Base-by-base conservation (phyloP, 2,329 filamentous ascomycete genomes). In the Nemania sp. region DNA sequence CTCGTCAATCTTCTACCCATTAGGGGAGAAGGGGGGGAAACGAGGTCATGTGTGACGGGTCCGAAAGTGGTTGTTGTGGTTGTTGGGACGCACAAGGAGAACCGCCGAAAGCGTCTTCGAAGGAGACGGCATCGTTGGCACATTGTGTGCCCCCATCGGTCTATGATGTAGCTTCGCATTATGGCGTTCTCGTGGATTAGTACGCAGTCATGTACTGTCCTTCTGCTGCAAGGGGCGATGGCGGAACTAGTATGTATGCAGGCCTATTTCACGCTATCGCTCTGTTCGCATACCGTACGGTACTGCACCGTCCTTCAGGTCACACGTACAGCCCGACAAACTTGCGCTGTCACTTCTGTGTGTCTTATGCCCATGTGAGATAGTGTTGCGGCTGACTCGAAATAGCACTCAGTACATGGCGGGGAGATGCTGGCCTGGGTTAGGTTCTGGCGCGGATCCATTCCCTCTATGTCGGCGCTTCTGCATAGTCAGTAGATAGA, bases 301-400 rank as follows among this genome's bases (percentile, higher is more conserved):
- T 41, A 15, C 13, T 13, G 35, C 35, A n/a, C n/a, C n/a, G n/a
- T n/a, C n/a, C n/a, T n/a, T n/a, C n/a, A n/a, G 10, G 52, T 32
- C 32, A 45, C 29, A 45, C 38, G 38, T 22, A 52, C 7, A 43
- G 35, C 8, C 6, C 32, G 27, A 10, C 26, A 13, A 38, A 26
- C 35, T 54, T 32, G 29, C 35, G 43, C 57, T 53, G 11, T 43
- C 49, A 54, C 24, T 56, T 43, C 54, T 60, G 61, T 56, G 54
- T 68, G 68, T 70, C 68, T 70, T 53, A 58, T 5, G 43, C 53
- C 66, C 66, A 70, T 70, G 68, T 63, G 68, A 70, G 52, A 66
- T 68, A 41, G 47, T 59, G 53, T 38, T n/a, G 41, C 51, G 43
- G 62, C 58, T 58, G 27, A 58, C 7, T 43, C 24, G 29, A 22